Conservation (phyloP, 768 basidiomycete species). For the Suillus americanus region DNA sequence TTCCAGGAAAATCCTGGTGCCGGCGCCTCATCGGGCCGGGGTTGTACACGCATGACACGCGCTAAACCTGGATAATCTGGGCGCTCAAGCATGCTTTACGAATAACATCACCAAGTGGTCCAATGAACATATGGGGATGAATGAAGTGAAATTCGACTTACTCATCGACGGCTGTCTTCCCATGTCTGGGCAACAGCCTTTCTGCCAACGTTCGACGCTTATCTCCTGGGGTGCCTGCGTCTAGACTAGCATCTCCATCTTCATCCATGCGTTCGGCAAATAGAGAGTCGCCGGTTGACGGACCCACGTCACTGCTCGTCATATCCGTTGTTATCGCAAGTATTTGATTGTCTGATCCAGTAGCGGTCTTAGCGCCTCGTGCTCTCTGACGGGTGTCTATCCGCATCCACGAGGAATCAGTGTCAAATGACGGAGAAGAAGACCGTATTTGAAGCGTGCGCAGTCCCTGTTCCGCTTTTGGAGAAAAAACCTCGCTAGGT, state of each 20-base stretch:
- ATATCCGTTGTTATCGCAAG: constrained; percentile 31
- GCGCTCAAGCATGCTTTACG: constrained; percentile 59
- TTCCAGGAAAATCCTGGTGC: constrained; percentile 71
- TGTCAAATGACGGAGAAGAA: constrained; percentile 35
- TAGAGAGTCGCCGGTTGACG: constrained; percentile 46
- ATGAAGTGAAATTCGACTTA: constrained; percentile 30
- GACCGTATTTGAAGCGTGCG: constrained; percentile 27
- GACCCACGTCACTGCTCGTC: constrained; percentile 49
- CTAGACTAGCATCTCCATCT: constrained; percentile 33
- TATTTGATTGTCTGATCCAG: constrained; percentile 10
- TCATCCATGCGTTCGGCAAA: constrained; percentile 32
- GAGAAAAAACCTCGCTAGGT: constrained; percentile 16
- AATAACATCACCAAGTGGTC: constrained; percentile 12
- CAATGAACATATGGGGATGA: not conserved
- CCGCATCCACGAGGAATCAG: constrained; percentile 71
- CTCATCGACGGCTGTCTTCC: constrained; percentile 72
- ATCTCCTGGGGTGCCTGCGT: constrained; percentile 30
- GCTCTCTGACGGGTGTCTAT: constrained; percentile 46
- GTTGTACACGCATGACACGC: constrained; percentile 71
- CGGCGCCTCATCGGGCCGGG: constrained; percentile 55
- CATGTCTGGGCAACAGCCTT: constrained; percentile 60
- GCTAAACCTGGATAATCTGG: constrained; percentile 54
- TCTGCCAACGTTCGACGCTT: constrained; percentile 53
- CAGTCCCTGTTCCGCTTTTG: constrained; percentile 26
- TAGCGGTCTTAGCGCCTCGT: constrained; percentile 12